Evolutionary conservation across 2,329 filamentous ascomycete genomes (phyloP).

Genomic region (Endocalyx cinctus): DNA sequence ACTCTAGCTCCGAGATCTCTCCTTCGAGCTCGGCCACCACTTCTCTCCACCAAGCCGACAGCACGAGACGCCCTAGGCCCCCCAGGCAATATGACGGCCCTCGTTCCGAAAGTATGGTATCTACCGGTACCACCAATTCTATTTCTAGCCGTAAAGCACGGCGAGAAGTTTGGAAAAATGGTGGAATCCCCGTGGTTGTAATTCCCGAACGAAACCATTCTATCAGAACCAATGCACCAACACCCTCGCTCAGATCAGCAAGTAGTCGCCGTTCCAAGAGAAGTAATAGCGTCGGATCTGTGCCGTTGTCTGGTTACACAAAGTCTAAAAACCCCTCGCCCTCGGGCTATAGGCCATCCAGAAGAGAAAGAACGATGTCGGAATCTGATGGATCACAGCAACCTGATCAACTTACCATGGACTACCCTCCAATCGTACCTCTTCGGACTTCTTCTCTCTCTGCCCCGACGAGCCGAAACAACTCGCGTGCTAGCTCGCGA

Average conservation of each 20-base stretch:
- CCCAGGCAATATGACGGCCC: slow-evolving; percentile 22
- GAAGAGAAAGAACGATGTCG: slow-evolving; percentile 39
- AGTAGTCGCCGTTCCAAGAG: slow-evolving; percentile 53
- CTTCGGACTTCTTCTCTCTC: slow-evolving; percentile 57
- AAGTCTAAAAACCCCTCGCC: slow-evolving; percentile 38
- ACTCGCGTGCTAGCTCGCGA: slow-evolving; percentile 25
- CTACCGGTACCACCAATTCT: slow-evolving; percentile 44
- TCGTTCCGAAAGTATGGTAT: slow-evolving; percentile 45
- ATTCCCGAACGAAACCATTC: slow-evolving; percentile 57
- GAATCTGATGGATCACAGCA: slow-evolving; percentile 41
- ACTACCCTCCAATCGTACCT: slow-evolving; percentile 55
- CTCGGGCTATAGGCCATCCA: slow-evolving; percentile 37
- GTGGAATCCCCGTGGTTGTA: slow-evolving; percentile 58
- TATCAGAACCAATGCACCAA: slow-evolving; percentile 40
- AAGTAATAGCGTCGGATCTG: slow-evolving; percentile 49
- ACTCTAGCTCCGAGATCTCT: slow-evolving; percentile 39
- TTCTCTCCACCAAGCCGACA: slow-evolving; percentile 31
- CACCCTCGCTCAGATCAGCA: slow-evolving; percentile 56
- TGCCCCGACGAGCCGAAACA: slow-evolving; percentile 56
- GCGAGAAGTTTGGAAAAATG: slow-evolving; percentile 55
- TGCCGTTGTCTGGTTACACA: slow-evolving; percentile 36
- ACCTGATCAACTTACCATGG: slow-evolving; percentile 51
- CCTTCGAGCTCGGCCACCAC: slow-evolving; percentile 38
- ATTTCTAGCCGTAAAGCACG: slow-evolving; percentile 50
- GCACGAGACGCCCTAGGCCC: slow-evolving; percentile 22